Percentiles rank a stretch among this genome's conserved stretches.
phyloP scores from a whole-genome alignment of 177 flowering plant species.

The Telopea speciosissima region DNA sequence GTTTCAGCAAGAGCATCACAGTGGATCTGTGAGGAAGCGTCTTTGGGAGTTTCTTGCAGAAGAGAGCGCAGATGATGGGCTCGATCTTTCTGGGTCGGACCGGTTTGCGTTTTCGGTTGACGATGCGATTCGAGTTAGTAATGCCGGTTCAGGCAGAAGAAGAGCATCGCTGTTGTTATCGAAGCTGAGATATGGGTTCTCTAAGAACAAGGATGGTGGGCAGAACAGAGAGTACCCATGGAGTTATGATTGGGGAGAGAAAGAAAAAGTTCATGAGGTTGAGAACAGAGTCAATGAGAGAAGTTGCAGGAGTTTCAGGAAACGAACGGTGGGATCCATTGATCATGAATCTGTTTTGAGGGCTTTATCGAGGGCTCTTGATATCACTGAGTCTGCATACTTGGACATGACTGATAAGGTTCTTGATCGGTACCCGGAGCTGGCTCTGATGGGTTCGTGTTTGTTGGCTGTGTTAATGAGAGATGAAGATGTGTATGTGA shows the following conservation, averaged over 20 bases:
- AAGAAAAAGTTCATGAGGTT: slow-evolving; percentile 27
- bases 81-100: slow-evolving; percentile 48
- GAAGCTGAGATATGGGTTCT: slow-evolving; percentile 64
- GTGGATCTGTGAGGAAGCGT: slow-evolving; percentile 44
- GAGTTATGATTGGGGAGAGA: slow-evolving; percentile 68
- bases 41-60: slow-evolving; percentile 37
- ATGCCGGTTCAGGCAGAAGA: slow-evolving; percentile 53
- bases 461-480: slow-evolving; percentile 72
- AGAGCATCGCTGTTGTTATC: slow-evolving; percentile 66
- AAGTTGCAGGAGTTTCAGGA: slow-evolving; percentile 42
- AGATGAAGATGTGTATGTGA: slow-evolving; percentile 72
- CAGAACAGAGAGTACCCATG: slow-evolving; percentile 57
- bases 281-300: slow-evolving; percentile 34
- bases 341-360: slow-evolving; percentile 53
- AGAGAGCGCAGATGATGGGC: slow-evolving; percentile 22
- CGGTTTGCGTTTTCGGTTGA: slow-evolving; percentile 87
- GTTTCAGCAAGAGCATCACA: slow-evolving; percentile 37
- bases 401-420: slow-evolving; percentile 57
- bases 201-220: slow-evolving; percentile 25
- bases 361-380: slow-evolving; percentile 60
- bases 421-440: slow-evolving; percentile 57
- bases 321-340: slow-evolving; percentile 54
- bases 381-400: slow-evolving; percentile 60
- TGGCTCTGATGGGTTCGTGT: slow-evolving; percentile 76
- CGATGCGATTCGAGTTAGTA: slow-evolving; percentile 64